Base-by-base conservation (phyloP, 1,284 basidiomycete genomes). In the Xerocomus minutiporus region DNA sequence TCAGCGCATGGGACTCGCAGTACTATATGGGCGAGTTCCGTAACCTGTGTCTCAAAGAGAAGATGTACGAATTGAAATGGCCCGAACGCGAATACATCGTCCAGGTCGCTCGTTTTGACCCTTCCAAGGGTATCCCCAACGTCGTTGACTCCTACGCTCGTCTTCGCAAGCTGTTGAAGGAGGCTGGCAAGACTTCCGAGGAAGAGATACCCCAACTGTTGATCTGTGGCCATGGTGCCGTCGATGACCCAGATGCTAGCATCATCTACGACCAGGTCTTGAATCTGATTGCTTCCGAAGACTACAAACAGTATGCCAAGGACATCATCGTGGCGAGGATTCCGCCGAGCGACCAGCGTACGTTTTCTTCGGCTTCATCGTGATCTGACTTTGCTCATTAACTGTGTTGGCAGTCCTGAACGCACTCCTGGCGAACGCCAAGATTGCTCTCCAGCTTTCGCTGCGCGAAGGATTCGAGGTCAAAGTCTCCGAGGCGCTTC, bases 381-480 rank as follows among this genome's bases (percentile, higher is more conserved):
- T 12, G 13, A 2, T 48, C 20, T 12, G 0, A 36, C 11, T 15
- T n/a, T 1, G n/a, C 40, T 58, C 17, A 64, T 41, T 44, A 8
- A 13, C 5, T 49, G 23, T 39, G 51, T 29, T 36, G 50, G 32
- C 58, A 90, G 88, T 91, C 51, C 74, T 91, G 51, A 89, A 91
- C 63, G 82, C 83, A 9, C 74, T 91, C 55, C 81, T 91, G 83
- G 79, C 83, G 40, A 90, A 88, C 64, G 75, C 84, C 44, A 81
- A 83, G 67, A 82, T 90, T 59, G 88, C 86, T 4, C 76, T 89
- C 46, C 88, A 90, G 68, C 81, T 90, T 50, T 88, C 85, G 50
- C 83, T 82, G 51, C 88, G 91, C 55, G 91, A 94, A 73, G 91
- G 91, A 41, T 94, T 94, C 72, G 92, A 94, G 64, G 89, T 94